Base-by-base conservation (phyloP, 768 basidiomycete species). In the Hygrocybe coccinea region DNA sequence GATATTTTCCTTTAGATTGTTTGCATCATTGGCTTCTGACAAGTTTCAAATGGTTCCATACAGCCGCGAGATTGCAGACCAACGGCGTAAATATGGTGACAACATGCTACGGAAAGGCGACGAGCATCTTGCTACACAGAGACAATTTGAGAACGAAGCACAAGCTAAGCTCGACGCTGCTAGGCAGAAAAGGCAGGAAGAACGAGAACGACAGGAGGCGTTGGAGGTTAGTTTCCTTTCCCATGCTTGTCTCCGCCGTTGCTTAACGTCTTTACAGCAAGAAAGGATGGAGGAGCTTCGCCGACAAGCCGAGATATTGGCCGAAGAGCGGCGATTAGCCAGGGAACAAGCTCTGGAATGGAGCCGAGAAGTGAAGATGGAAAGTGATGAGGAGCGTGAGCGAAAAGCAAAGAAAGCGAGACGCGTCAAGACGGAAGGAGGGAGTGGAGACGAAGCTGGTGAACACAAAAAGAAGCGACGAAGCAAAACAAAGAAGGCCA, bases 21-120 rank as follows among this genome's bases (percentile, higher is more conserved):
- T 97, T 71, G 86, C 81, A 9, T 84, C 90, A 0, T 76, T 99
- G 17, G 90, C 91, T 0, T 79, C 80, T 5, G 91, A 94, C 63
- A 78, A 79, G 54, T 79, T 86, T 0, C 67, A 80, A 0, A 71
- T 79, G 47, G 76, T 95, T 15, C 91, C 93, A 0, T 98, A 97
- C 70, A 89, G 78, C 62, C 77, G 80, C 9, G 93, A 95, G 47
- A 80, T 97, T 45, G 92, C 94, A 0, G 88, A 93, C 61, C 89
- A 95, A 61, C 84, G 97, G 43, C 80, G 85, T 37, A 87, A 88
- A 67, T 99, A 97, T 63, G 93, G 94, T 11, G 87, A 91, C 58
- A 86, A 80, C 63, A 85, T 98, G 78, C 67, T 95, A 52, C 79
- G 89, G 54, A 85, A 85, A 50, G 86, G 84, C 2, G 87, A 90